A percentile compares a stretch with the other conserved stretches of the same genome.
These are phyloP conservation scores for Cytospora piceicola DNA, from an alignment of 2,329 filamentous ascomycete genomes.

Conservation along the genomic window DNA sequence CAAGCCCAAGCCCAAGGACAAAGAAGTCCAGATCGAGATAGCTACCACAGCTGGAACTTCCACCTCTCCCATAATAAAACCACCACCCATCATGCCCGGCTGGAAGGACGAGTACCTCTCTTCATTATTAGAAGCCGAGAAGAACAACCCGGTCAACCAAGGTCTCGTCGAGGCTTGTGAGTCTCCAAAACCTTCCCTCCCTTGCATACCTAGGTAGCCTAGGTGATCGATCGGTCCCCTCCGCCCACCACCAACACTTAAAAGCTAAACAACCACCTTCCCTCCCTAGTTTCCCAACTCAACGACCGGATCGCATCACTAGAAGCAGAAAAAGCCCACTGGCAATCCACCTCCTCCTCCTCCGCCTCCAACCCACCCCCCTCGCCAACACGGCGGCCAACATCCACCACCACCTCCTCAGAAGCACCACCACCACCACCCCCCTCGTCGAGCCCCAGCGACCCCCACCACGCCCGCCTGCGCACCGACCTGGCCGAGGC, in stretches of 20 bases:
- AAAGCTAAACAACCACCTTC: slow-evolving; percentile 15
- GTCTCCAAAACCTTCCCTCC: slow-evolving; percentile 36
- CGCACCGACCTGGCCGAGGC: slow-evolving; percentile 76
- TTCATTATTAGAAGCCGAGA: slow-evolving; percentile 73
- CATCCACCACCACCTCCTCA: slow-evolving; percentile 35
- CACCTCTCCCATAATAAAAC: too few species aligned
- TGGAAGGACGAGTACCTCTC: slow-evolving; percentile 84
- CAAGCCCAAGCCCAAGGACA: neutral
- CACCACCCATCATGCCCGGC: slow-evolving; percentile 54
- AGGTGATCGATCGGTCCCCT: neutral
- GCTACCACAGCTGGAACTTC: neutral
- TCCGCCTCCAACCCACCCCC: neutral
- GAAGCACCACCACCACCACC: slow-evolving; percentile 6
- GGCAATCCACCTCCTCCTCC: slow-evolving; percentile 12
- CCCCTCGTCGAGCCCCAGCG: slow-evolving; percentile 32
- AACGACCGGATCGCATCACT: slow-evolving; percentile 68
- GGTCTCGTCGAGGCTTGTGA: slow-evolving; percentile 80
- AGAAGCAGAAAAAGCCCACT: slow-evolving; percentile 58
- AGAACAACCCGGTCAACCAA: slow-evolving; percentile 63
- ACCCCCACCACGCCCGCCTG: slow-evolving; percentile 52
- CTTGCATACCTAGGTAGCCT: slow-evolving; percentile 13
- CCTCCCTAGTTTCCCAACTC: slow-evolving; percentile 61
- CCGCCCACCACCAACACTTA: neutral
- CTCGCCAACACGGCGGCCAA: slow-evolving; percentile 32
- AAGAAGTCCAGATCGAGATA: neutral